A percentile compares a stretch with the other conserved stretches of the same genome.
phyloP scores from a whole-genome alignment of 1,284 basidiomycete species.

The Cutaneotrichosporon dermatis region DNA sequence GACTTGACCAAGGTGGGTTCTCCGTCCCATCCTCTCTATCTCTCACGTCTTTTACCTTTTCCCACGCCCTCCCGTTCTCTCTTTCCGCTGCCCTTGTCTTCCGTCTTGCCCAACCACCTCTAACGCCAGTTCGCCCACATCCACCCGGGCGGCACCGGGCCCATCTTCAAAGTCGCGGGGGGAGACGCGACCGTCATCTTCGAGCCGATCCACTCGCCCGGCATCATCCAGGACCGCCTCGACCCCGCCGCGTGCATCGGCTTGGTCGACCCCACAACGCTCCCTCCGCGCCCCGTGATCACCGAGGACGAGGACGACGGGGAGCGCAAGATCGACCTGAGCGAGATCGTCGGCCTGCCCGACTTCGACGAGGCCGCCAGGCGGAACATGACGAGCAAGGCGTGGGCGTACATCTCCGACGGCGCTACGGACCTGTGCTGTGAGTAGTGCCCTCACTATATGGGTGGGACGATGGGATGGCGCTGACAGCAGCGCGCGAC shows the following conservation, averaged over 20 bases:
- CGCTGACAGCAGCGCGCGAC: conserved; percentile 31
- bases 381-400: conserved; percentile 39
- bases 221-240: conserved; percentile 44
- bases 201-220: conserved; percentile 44
- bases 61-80: too few species aligned
- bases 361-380: conserved; percentile 48
- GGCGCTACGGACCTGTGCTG: conserved; percentile 48
- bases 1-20: conserved; percentile 64
- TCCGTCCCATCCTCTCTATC: too few species aligned
- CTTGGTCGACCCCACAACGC: conserved; percentile 29
- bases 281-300: conserved; percentile 15
- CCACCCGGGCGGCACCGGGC: conserved; percentile 44
- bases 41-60: too few species aligned
- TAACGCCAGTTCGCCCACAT: conserved; percentile 34
- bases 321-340: conserved; percentile 35
- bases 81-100: too few species aligned
- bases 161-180: conserved; percentile 41
- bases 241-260: conserved; percentile 30
- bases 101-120: not conserved
- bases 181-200: conserved; percentile 43
- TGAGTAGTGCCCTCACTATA: conserved; percentile 16
- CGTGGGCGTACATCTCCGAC: conserved; percentile 48
- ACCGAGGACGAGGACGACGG: conserved; percentile 13
- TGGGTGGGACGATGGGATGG: too few species aligned
- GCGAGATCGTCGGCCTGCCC: conserved; percentile 45